Percentiles rank a stretch among this genome's conserved stretches.
Conservation (phyloP, 73 alveolate genomes). For the Diophrys sp. region DNA sequence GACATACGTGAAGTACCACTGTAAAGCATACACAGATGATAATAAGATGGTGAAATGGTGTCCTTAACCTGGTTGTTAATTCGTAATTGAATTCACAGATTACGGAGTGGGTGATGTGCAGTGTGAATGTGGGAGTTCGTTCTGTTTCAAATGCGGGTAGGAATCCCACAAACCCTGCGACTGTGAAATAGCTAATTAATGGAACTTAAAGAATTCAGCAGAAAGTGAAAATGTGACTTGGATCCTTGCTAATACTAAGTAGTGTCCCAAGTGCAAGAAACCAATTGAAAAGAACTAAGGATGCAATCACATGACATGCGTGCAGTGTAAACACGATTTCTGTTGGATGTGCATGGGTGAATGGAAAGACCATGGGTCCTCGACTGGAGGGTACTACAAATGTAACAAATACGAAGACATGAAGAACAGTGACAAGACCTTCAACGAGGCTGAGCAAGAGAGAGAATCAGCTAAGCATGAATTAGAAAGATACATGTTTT, state of each 20-base stretch:
- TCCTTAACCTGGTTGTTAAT: slow-evolving; percentile 51
- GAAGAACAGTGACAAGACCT: slow-evolving; percentile 32
- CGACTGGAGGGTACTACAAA: slow-evolving; percentile 43
- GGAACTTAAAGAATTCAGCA: slow-evolving; percentile 85
- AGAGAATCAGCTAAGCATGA: slow-evolving; percentile 72
- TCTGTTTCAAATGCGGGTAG: slow-evolving; percentile 84
- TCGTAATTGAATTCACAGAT: slow-evolving; percentile 47
- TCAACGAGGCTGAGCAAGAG: slow-evolving; percentile 57
- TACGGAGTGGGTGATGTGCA: slow-evolving; percentile 64
- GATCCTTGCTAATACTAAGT: slow-evolving; percentile 90
- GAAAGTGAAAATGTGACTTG: slow-evolving; percentile 93
- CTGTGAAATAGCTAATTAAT: slow-evolving; percentile 67
- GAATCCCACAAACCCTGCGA: slow-evolving; percentile 88
- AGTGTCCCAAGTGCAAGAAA: slow-evolving; percentile 94
- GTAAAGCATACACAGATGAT: slow-evolving; percentile 7
- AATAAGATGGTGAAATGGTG: slow-evolving; percentile 4
- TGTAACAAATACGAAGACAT: slow-evolving; percentile 54
- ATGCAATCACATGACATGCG: slow-evolving; percentile 94
- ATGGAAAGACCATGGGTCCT: slow-evolving; percentile 87
- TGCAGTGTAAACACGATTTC: slow-evolving; percentile 94
- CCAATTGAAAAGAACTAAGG: slow-evolving; percentile 95
- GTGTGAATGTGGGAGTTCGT: slow-evolving; percentile 76
- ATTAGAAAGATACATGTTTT: slow-evolving; percentile 82
- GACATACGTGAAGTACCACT: slow-evolving; percentile 30
- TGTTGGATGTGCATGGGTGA: slow-evolving; percentile 97